Evolutionary conservation across 176 grass and related monocot species (phyloP), one percentile per base, ranked within the genome.

Genomic region (Leersia perrieri): DNA sequence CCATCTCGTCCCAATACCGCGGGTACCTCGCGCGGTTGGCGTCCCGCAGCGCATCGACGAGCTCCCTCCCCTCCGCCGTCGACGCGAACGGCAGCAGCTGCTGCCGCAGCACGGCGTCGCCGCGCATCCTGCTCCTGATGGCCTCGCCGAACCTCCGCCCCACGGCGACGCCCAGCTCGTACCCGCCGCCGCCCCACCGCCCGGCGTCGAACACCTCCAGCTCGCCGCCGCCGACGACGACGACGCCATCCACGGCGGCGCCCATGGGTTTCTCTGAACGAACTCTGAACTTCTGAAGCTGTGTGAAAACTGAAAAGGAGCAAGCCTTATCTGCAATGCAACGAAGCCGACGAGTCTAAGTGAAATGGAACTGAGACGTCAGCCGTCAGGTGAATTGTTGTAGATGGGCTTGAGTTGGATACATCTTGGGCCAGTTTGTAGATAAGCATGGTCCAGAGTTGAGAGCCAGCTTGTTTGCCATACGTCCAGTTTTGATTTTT

Each of bases 61-160:
- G 81, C 23, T 60, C 35, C 74, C 33, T 47, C 30, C 78, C 90
- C n/a, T 49, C 11, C 31, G 78, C 60, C 63, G 86, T 93, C 39
- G 75, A 71, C 77, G 82, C 90, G 68, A 93, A 95, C 65, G 87
- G 92, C 60, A 98, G 88, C n/a, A 95, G 88, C 88, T 86, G 88
- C 32, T 86, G 70, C 80, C 72, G 90, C 33, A 98, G 79, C 76
- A 91, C 77, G 63, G 66, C 57, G 84, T 90, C 92, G 39, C 29
- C 63, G 57, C 69, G 78, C 45, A 90, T 88, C 87, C 92, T 86
- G 66, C 96, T 95, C 33, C 60, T 22, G 79, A 98, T 93, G 60
- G 78, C 51, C 62, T 66, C 77, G 14, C 81, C 26, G 74, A 98
- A 98, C 23, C 86, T 82, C 30, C 44, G 63, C 11, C 95, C 92